Percentiles rank a stretch among this genome's conserved stretches.
Conservation (phyloP, 1,284 basidiomycete species). For the Ganoderma resinaceum region DNA sequence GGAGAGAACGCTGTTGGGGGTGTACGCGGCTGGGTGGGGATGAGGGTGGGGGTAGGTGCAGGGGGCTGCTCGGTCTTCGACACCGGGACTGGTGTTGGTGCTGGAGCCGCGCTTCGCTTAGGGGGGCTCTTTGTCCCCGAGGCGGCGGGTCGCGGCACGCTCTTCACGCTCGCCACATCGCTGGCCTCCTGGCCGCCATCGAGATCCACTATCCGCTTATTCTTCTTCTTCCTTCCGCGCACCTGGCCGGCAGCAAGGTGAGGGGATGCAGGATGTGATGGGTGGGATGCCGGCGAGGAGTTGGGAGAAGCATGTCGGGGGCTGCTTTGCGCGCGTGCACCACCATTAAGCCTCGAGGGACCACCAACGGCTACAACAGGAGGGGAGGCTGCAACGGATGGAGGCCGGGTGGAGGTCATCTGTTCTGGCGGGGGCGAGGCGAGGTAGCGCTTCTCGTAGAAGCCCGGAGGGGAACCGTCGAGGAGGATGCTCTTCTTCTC, state of each 20-base stretch:
- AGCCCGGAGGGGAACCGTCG: constrained; percentile 79
- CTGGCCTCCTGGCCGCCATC: constrained; percentile 50
- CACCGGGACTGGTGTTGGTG: neutral
- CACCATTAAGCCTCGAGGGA: constrained; percentile 28
- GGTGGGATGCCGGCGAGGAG: constrained; percentile 51
- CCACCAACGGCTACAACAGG: constrained; percentile 63
- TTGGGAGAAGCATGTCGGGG: constrained; percentile 43
- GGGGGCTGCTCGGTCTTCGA: neutral
- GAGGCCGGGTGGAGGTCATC: constrained; percentile 56
- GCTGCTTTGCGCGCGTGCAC: constrained; percentile 43
- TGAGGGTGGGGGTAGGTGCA: constrained; percentile 5
- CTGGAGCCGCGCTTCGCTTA: constrained; percentile 10
- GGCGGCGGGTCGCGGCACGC: constrained; percentile 31
- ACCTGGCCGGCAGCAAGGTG: constrained; percentile 46
- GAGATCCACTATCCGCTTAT: constrained; percentile 76
- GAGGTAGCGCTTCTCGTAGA: constrained; percentile 78
- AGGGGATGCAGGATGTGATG: constrained; percentile 53
- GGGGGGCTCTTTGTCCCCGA: constrained; percentile 30
- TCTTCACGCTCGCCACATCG: constrained; percentile 37
- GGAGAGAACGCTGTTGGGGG: constrained; percentile 13
- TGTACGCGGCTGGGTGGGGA: neutral
- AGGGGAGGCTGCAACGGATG: constrained; percentile 58
- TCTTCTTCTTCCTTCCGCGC: constrained; percentile 61
- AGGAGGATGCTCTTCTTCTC: constrained; percentile 78
- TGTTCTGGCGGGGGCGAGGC: constrained; percentile 55